Base-by-base conservation (phyloP, 495 filamentous ascomycete genomes). In the Xylaria sp. region DNA sequence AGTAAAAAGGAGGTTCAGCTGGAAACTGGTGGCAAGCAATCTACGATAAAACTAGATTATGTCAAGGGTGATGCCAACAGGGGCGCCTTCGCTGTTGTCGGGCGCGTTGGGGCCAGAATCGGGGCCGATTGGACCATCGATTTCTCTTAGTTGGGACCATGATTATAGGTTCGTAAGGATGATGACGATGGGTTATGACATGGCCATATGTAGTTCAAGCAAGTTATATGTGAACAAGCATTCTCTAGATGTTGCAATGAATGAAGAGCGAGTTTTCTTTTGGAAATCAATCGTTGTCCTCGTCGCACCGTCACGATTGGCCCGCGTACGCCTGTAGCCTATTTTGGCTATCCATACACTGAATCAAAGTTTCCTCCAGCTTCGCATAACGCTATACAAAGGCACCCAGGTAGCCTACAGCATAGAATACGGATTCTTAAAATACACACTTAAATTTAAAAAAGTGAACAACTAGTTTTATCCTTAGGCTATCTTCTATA, bases 61-160 rank as follows among this genome's bases (percentile, higher is more conserved):
- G 83, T 87, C 76, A 83, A 86, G 46, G 88, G 87, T 35, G 82
- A 82, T 33, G 83, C 81, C 15, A 87, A 87, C 44, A 91, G 88
- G 78, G 94, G 93, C 11, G 85, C 87, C 14, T 97, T 93, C 86
- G 95, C 91, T 33, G 86, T 97, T 31, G 88, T 98, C 46, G 91
- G 90, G 82, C 90, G 93, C 79, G 91, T 95, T 17, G 90, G 88
- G 40, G 91, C 93, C 44, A 85, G 79, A 52, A 90, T 99, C 80
- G 92, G 90, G 53, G 90, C 88, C 77, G 90, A 92, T 69, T 99
- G 94, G 94, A 92, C 85, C 79, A 88, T 97, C 73, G 87, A 90
- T 26, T 76, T 84, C 73, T 73, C 80, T 33, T 82, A 73, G 33
- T 3, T 35, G 19, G 55, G 21, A 19, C 31, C 14, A 41, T 31